phyloP scores from a whole-genome alignment of 768 basidiomycete genomes.

The Mycena latifolia region DNA sequence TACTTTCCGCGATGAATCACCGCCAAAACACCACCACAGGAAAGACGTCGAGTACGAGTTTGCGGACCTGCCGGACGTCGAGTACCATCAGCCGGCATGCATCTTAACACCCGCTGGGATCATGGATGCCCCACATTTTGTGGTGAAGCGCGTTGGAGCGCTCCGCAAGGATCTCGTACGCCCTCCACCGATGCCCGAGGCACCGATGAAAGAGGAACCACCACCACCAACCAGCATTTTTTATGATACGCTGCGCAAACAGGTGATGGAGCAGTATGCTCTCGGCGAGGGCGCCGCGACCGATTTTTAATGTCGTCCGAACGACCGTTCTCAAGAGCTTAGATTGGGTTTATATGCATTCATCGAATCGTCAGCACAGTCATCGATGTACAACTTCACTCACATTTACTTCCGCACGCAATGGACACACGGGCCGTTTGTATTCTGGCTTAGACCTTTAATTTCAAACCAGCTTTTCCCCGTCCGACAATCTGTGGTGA shows the following conservation, averaged over 20 bases:
- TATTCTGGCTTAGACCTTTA: no score
- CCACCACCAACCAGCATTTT: constrained; percentile 25
- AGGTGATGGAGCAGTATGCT: constrained; percentile 3
- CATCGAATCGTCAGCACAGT: no score
- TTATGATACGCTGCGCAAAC: constrained; percentile 9
- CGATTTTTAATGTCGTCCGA: background rate
- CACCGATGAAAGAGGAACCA: background rate
- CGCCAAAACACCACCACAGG: background rate
- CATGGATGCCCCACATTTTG: background rate
- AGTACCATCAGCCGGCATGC: background rate
- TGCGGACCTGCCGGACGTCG: constrained; percentile 8
- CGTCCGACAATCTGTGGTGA: no score
- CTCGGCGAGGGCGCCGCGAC: background rate
- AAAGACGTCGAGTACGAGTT: background rate
- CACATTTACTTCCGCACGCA: no score
- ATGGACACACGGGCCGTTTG: no score
- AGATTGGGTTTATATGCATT: no score
- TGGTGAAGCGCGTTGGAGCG: background rate
- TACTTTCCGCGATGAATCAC: background rate
- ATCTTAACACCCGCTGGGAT: background rate
- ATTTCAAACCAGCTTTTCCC: no score
- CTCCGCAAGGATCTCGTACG: constrained; percentile 16
- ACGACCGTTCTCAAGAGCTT: no score
- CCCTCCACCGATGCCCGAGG: background rate
- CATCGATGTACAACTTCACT: no score